Evolutionary conservation across 768 basidiomycete genomes (phyloP).

Genomic region (Leucosporidium yakuticum): DNA sequence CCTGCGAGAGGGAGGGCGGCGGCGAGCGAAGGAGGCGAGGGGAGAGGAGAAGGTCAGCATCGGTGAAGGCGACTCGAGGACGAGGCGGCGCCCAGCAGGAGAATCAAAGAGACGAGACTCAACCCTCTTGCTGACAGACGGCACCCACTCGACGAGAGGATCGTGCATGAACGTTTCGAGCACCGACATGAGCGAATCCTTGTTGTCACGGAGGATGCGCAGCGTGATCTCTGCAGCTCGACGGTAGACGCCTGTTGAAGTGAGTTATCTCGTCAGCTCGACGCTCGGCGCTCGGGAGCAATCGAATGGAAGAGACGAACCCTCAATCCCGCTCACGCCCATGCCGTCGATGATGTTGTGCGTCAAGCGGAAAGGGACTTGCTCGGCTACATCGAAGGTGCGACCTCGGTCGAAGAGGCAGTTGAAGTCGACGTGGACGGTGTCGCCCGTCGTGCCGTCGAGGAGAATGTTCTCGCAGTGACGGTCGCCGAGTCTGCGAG

Average conservation of each 20-base stretch:
- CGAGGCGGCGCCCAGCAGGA: background rate
- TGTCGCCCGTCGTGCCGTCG: slow-evolving; percentile 78
- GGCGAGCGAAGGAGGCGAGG: background rate
- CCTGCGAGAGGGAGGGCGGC: background rate
- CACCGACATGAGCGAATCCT: slow-evolving; percentile 87
- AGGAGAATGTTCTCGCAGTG: slow-evolving; percentile 95
- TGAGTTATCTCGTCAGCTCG: slow-evolving; percentile 11
- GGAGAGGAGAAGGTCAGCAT: background rate
- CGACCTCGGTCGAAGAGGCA: slow-evolving; percentile 96
- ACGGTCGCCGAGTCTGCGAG: slow-evolving; percentile 81
- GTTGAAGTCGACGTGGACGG: slow-evolving; percentile 95
- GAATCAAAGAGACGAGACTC: slow-evolving; percentile 43
- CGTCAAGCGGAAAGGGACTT: slow-evolving; percentile 89
- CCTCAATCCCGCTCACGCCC: slow-evolving; percentile 89
- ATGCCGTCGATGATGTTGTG: slow-evolving; percentile 88
- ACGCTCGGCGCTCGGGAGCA: background rate
- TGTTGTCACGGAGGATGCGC: slow-evolving; percentile 77
- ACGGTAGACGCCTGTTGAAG: slow-evolving; percentile 67
- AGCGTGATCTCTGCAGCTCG: slow-evolving; percentile 86
- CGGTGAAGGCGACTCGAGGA: background rate
- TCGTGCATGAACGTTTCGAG: slow-evolving; percentile 96
- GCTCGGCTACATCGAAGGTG: slow-evolving; percentile 76
- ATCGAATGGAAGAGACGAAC: slow-evolving; percentile 41
- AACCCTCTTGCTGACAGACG: slow-evolving; percentile 55
- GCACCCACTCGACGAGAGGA: slow-evolving; percentile 91